These are phyloP conservation scores for Medicago ruthenica DNA, from an alignment of 306 rosid genomes.

Conservation along the genomic window DNA sequence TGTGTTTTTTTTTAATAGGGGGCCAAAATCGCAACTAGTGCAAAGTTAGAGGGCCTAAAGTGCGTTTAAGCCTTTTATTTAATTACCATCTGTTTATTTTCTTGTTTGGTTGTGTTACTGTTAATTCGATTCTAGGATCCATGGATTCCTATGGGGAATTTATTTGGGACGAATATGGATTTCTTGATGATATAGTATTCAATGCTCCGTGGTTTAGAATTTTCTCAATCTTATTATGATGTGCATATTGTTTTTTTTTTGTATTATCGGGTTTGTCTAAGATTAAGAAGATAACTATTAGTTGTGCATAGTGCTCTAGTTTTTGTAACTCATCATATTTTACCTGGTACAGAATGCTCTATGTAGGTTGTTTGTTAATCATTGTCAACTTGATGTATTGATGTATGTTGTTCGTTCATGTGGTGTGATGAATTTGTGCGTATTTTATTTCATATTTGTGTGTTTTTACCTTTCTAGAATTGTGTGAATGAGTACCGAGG, in stretches of 20 bases:
- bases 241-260: constrained; percentile 45
- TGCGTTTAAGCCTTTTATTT: too few species aligned
- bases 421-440: not conserved
- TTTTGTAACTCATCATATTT: constrained; percentile 47
- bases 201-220: constrained; percentile 34
- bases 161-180: not conserved
- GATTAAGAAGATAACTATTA: constrained; percentile 45
- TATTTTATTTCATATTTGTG: not conserved
- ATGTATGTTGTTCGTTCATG: not conserved
- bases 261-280: constrained; percentile 49
- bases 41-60: too few species aligned
- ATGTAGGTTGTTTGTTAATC: not conserved
- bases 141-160: not conserved
- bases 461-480: not conserved
- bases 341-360: constrained; percentile 47
- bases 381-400: not conserved
- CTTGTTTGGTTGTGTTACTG: too few species aligned
- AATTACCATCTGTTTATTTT: too few species aligned
- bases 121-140: too few species aligned
- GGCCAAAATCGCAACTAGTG: too few species aligned
- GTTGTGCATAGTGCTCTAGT: constrained; percentile 54
- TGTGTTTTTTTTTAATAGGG: too few species aligned
- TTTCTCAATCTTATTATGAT: constrained; percentile 38
- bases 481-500: not conserved
- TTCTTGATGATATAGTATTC: constrained; percentile 47